Evolutionary conservation across 371 early-diverging fungal species (phyloP).

Genomic region (Choanephora cucurbitarum): DNA sequence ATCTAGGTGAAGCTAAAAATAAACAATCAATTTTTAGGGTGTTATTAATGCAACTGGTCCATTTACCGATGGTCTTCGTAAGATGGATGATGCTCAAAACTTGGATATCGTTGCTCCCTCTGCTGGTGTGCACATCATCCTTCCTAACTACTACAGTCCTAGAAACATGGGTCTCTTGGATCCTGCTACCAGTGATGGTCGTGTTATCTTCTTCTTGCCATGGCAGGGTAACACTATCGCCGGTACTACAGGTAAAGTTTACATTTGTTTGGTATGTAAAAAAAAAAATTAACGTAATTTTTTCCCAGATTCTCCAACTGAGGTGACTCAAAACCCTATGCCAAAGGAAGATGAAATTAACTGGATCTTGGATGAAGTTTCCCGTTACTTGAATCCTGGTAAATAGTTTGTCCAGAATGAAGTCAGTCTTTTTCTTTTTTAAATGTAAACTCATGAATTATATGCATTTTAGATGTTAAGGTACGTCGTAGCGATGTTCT

Average conservation of each 20-base stretch:
- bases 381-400: constrained; percentile 83
- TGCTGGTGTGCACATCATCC: constrained; percentile 96
- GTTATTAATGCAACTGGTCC: constrained; percentile 84
- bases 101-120: constrained; percentile 92
- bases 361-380: constrained; percentile 96
- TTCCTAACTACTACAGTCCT: constrained; percentile 94
- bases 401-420: constrained; percentile 10
- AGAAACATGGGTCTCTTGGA: constrained; percentile 97
- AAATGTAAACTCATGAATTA: no score
- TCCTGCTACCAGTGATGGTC: constrained; percentile 96
- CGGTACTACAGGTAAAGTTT: constrained; percentile 85
- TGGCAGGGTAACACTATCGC: constrained; percentile 98
- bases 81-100: constrained; percentile 80
- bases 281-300: background rate
- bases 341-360: constrained; percentile 94
- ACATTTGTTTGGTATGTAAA: background rate
- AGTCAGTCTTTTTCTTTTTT: background rate
- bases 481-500: constrained; percentile 95
- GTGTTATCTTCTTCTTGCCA: constrained; percentile 99
- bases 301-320: constrained; percentile 77
- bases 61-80: constrained; percentile 82
- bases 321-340: constrained; percentile 78
- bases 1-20: background rate
- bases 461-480: constrained; percentile 85
- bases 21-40: constrained; percentile 55